Evolutionary conservation across 176 grass and related monocot genomes (phyloP).

Genomic region (Ananas comosus): DNA sequence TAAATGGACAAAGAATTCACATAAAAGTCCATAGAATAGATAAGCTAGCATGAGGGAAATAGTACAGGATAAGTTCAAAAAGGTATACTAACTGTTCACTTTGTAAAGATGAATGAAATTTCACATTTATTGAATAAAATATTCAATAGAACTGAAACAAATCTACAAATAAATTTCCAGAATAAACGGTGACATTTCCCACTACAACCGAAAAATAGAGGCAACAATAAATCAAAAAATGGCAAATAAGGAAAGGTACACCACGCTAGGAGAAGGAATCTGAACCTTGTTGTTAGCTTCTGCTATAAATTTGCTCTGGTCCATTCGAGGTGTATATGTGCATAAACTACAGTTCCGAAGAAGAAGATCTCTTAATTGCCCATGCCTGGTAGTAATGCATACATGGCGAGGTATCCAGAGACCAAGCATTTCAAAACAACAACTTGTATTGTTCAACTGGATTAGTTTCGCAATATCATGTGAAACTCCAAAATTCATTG

Average conservation of each 20-base stretch:
- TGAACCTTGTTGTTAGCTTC: slow-evolving; percentile 21
- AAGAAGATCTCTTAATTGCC: slow-evolving; percentile 15
- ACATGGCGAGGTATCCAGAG: slow-evolving; percentile 21
- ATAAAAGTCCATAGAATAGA: too few relatives aligned
- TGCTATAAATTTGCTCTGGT: not conserved
- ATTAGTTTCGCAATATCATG: slow-evolving; percentile 1
- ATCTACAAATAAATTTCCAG: not conserved
- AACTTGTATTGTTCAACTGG: slow-evolving; percentile 4
- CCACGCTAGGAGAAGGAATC: not conserved
- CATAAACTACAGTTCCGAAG: slow-evolving; percentile 6
- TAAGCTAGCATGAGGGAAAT: not conserved
- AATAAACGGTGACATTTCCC: not conserved
- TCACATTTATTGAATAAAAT: too few relatives aligned
- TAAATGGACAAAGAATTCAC: too few relatives aligned
- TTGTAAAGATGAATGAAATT: too few relatives aligned
- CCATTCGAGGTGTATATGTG: not conserved
- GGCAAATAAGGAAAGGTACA: not conserved
- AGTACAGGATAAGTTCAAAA: too few relatives aligned
- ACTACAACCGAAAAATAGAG: not conserved
- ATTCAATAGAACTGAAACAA: not conserved
- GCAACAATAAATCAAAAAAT: not conserved
- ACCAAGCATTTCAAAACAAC: slow-evolving; percentile 22
- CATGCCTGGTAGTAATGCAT: slow-evolving; percentile 25
- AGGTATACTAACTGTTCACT: too few relatives aligned
- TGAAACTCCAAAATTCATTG: not conserved